These are phyloP conservation scores for Quercus phellos DNA, from an alignment of 331 rosid genomes.

Conservation along the genomic window DNA sequence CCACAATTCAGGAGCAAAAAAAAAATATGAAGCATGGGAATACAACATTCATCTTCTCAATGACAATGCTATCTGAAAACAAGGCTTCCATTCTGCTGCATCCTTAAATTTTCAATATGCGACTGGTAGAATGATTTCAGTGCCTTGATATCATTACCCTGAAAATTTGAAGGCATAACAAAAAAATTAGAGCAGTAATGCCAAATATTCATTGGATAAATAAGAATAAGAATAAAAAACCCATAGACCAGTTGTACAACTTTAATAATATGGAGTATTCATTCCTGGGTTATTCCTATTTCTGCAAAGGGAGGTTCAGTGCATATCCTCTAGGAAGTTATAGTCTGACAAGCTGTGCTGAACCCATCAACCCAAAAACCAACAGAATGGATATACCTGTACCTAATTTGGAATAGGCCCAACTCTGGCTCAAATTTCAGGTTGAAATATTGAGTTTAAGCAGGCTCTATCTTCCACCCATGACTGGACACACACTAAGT, in stretches of 20 bases:
- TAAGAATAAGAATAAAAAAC: no score
- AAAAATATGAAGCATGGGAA: constrained; percentile 25
- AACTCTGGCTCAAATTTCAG: not conserved
- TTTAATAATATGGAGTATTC: not conserved
- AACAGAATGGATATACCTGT: not conserved
- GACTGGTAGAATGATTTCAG: constrained; percentile 70
- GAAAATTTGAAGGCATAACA: constrained; percentile 1
- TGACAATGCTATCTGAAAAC: constrained; percentile 69
- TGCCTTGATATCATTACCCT: constrained; percentile 75
- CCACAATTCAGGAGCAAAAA: constrained; percentile 23
- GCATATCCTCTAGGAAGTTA: not conserved
- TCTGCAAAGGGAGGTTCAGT: not conserved
- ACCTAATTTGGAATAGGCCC: not conserved
- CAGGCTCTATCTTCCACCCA: not conserved
- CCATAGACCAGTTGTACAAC: not conserved
- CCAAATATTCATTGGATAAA: not conserved
- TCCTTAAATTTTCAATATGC: constrained; percentile 67
- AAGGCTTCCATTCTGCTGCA: constrained; percentile 80
- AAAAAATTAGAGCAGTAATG: not conserved
- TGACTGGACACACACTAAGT: not conserved
- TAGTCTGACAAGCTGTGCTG: not conserved
- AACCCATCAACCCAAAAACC: not conserved
- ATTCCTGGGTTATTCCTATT: not conserved
- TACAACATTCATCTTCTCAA: constrained; percentile 7
- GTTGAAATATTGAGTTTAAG: not conserved